These are phyloP conservation scores for Penicillium sp. DNA, from an alignment of 2,329 filamentous ascomycete genomes.

Conservation along the genomic window DNA sequence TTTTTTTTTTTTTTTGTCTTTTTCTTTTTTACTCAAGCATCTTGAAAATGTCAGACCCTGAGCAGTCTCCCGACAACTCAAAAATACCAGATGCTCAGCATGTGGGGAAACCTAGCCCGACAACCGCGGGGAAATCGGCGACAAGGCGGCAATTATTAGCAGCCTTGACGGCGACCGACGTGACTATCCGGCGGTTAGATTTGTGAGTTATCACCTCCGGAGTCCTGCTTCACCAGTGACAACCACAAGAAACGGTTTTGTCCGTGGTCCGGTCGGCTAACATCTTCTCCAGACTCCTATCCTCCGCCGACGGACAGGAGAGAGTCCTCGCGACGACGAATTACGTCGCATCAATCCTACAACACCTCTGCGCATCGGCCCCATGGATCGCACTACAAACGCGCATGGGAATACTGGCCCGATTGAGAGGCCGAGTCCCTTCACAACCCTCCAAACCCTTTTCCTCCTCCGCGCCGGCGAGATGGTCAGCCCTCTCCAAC, in stretches of 20 bases:
- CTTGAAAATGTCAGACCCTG: slow-evolving; percentile 24
- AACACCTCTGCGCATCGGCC: slow-evolving; percentile 61
- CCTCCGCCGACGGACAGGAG: slow-evolving; percentile 69
- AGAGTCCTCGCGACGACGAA: slow-evolving; percentile 67
- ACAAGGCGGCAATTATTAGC: slow-evolving; percentile 27
- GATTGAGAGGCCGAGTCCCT: slow-evolving; percentile 26
- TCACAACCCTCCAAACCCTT: slow-evolving; percentile 8
- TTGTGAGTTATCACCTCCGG: slow-evolving; percentile 20
- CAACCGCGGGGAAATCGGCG: slow-evolving; percentile 23
- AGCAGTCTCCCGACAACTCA: slow-evolving; percentile 14
- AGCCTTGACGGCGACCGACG: slow-evolving; percentile 30
- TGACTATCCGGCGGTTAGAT: slow-evolving; percentile 31
- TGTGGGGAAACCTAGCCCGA: slow-evolving; percentile 16
- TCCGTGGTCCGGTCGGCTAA: neutral
- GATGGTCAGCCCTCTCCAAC: slow-evolving; percentile 49
- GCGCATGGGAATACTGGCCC: slow-evolving; percentile 45
- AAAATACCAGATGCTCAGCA: slow-evolving; percentile 13
- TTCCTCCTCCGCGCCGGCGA: slow-evolving; percentile 39
- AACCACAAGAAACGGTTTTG: neutral
- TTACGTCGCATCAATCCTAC: slow-evolving; percentile 65
- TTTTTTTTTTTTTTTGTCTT: neutral
- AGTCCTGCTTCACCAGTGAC: neutral
- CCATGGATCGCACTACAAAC: slow-evolving; percentile 40
- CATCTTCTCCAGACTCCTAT: slow-evolving; percentile 57
- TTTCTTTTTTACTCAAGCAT: neutral